Evolutionary conservation across 2,329 filamentous ascomycete genomes (phyloP).

Genomic region (Fusarium citri): DNA sequence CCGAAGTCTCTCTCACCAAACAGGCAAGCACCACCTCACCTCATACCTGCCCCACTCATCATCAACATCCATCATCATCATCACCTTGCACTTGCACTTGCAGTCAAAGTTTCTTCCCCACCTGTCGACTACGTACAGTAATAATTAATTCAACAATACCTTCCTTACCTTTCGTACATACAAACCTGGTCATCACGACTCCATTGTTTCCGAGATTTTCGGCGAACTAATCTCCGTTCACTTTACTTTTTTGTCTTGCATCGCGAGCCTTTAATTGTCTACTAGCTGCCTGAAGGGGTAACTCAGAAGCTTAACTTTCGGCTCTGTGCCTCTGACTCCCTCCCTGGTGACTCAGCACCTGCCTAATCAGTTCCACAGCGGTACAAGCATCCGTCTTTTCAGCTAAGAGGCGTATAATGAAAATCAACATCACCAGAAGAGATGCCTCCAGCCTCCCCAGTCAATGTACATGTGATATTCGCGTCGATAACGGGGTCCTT

Average conservation of each 20-base stretch:
- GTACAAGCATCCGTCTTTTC: background rate
- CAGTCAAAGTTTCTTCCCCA: slow-evolving; percentile 13
- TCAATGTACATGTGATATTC: background rate
- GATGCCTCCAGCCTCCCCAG: background rate
- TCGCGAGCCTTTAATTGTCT: background rate
- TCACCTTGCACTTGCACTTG: background rate
- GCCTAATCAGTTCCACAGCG: slow-evolving; percentile 1
- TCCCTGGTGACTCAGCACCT: slow-evolving; percentile 9
- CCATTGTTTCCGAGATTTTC: slow-evolving; percentile 20
- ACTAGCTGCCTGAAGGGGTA: background rate
- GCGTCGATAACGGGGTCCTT: background rate
- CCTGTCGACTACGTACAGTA: slow-evolving; percentile 1
- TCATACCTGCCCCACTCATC: background rate
- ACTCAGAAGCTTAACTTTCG: slow-evolving; percentile 10
- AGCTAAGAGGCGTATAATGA: background rate
- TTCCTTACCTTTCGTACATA: background rate
- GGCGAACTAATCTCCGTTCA: slow-evolving; percentile 6
- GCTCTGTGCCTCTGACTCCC: background rate
- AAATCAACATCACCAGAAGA: background rate
- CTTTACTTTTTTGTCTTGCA: background rate
- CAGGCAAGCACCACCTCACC: background rate
- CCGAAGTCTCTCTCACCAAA: background rate
- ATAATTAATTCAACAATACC: background rate
- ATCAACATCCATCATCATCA: background rate
- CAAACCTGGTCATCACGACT: slow-evolving; percentile 5